Conservation (phyloP, 2,329 filamentous ascomycete genomes). For the Aphanocladium album region DNA sequence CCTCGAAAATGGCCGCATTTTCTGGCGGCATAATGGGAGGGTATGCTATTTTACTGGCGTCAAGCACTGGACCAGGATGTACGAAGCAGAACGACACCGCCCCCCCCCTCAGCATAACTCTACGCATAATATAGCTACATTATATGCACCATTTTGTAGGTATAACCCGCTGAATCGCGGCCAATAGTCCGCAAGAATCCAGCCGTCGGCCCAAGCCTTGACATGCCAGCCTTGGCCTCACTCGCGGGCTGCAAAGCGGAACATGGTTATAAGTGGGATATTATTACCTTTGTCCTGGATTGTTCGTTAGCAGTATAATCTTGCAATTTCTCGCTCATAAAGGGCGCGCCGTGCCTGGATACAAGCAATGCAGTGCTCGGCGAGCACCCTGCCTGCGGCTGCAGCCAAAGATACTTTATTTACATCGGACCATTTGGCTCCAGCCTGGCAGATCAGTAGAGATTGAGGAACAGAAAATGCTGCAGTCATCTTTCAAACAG, state of each 20-base stretch:
- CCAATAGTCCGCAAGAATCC: neutral
- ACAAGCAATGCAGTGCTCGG: slow-evolving; percentile 1
- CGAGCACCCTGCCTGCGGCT: neutral
- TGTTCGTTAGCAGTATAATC: no score
- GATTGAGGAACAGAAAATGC: neutral
- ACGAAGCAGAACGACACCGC: neutral
- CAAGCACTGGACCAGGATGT: slow-evolving; percentile 4
- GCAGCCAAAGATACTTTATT: neutral
- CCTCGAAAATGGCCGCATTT: neutral
- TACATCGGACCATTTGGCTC: slow-evolving; percentile 9
- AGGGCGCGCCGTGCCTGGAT: neutral
- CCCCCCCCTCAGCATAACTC: neutral
- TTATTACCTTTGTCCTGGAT: no score
- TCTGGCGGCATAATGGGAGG: neutral
- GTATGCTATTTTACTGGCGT: neutral
- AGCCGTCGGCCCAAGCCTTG: neutral
- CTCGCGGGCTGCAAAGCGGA: neutral
- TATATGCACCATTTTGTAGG: neutral
- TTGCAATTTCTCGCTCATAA: neutral
- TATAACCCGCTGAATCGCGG: neutral
- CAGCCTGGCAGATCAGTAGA: slow-evolving; percentile 4
- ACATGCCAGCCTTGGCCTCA: neutral
- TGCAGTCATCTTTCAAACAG: neutral
- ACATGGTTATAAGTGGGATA: no score
- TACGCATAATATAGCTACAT: neutral